Evolutionary conservation across 139 green algal species (phyloP).

Genomic region (Nannochloris sp.): DNA sequence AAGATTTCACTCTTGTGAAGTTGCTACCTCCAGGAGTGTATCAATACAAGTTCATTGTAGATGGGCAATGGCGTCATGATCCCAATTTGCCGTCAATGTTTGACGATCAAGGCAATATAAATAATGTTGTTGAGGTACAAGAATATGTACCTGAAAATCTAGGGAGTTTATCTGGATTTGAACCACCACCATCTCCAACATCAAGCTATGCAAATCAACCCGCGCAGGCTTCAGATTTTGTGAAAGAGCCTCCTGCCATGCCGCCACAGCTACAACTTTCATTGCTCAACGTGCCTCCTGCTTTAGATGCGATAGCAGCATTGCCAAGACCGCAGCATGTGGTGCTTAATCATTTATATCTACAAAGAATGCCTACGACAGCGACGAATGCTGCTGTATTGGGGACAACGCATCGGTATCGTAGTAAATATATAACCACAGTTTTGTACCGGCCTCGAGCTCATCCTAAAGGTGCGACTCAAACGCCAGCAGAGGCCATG

Average conservation of each 20-base stretch:
- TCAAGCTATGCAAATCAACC: constrained; percentile 73
- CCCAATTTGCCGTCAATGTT: constrained; percentile 92
- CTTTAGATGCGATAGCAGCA: constrained; percentile 61
- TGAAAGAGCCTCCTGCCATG: constrained; percentile 91
- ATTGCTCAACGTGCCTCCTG: constrained; percentile 89
- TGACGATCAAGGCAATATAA: constrained; percentile 96
- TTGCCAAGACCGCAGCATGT: constrained; percentile 96
- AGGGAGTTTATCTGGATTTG: constrained; percentile 82
- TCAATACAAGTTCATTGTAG: constrained; percentile 98
- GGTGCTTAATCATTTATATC: constrained; percentile 95
- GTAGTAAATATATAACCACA: constrained; percentile 95
- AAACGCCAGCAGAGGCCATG: background rate
- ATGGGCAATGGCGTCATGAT: constrained; percentile 94
- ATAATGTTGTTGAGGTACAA: constrained; percentile 97
- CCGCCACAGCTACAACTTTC: constrained; percentile 94
- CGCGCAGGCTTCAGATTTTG: constrained; percentile 76
- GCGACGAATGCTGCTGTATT: constrained; percentile 63
- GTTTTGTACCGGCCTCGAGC: constrained; percentile 68
- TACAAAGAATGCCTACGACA: constrained; percentile 38
- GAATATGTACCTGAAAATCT: constrained; percentile 96
- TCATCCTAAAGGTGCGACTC: background rate
- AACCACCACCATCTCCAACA: constrained; percentile 81
- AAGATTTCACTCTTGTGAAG: constrained; percentile 95
- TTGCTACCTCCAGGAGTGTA: constrained; percentile 90
- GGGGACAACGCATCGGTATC: constrained; percentile 88